Evolutionary conservation across 495 filamentous ascomycete species (phyloP), one percentile per base, ranked within the genome.

Genomic region (Talaromyces stipitatus): DNA sequence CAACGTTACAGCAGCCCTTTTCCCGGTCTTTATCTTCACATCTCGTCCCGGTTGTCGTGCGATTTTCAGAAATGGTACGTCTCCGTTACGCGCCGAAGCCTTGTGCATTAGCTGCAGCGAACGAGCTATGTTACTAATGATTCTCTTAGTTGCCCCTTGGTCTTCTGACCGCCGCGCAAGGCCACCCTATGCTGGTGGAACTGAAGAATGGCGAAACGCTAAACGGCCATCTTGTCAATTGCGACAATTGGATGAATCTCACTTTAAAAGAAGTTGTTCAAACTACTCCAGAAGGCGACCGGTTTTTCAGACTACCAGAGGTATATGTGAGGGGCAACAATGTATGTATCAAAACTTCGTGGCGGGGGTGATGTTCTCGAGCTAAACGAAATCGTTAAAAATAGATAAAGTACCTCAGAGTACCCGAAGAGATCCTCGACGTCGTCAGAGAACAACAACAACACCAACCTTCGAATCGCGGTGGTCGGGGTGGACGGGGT

Each of bases 201-300:
- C 89, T 98, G 60, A 98, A 98, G 80, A 96, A 92, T 64, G 95
- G 94, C 72, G 95, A 97, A 70, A 97, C 92, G 0, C 78, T 97
- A 50, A 98, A 97, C 73, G 94, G 94, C 61, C 91, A 95, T 67
- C 78, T 98, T 55, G 86, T 96, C 69, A 91, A 84, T 68, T 97
- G 91, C 80, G 94, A 98, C 71, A 97, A 91, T 33, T 98, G 91
- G 91, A 98, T 98, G 94, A 98, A 98, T 71, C 72, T 98, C 50
- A 97, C 92, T 18, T 74, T 98, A 67, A 92, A 92, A 67, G 94
- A 97, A 65, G 95, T 98, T 8, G 89, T 97, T n/a, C 92, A 97
- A 74, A 98, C 94, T 6, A 95, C 88, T 64, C 83, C 92, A 24
- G 95, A 97, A 58, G 94, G 92, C 30, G 91, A 97, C 69, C 90